Conservation (phyloP, 228 moss, liverwort and hornwort genomes). For the Sphagnum fallax region DNA sequence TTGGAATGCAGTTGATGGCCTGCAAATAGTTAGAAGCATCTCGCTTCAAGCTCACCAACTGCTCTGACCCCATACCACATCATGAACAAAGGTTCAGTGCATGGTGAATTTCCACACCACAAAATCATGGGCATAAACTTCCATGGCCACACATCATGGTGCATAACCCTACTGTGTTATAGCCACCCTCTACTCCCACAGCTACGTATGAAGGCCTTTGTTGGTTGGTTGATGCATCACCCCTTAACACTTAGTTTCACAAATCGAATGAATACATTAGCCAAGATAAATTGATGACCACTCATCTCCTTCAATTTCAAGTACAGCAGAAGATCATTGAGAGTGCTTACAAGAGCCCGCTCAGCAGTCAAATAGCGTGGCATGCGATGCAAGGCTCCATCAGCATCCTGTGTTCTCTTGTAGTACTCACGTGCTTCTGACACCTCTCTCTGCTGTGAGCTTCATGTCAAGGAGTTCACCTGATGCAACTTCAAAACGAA, state of each 20-base stretch:
- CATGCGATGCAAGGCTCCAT: conserved; percentile 59
- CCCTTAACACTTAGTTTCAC: too few relatives aligned
- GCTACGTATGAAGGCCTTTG: too few relatives aligned
- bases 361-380: conserved; percentile 85
- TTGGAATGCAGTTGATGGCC: conserved; percentile 84
- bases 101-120: too few relatives aligned
- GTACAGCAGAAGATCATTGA: too few relatives aligned
- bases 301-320: too few relatives aligned
- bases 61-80: conserved; percentile 10
- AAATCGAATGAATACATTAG: too few relatives aligned
- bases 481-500: neutral
- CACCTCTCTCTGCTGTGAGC: conserved; percentile 78
- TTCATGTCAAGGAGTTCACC: conserved; percentile 35
- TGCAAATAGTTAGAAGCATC: conserved; percentile 71
- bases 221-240: too few relatives aligned
- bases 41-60: conserved; percentile 78
- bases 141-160: too few relatives aligned
- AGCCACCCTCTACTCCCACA: too few relatives aligned
- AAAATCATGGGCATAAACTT: too few relatives aligned
- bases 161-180: too few relatives aligned
- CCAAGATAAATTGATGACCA: too few relatives aligned
- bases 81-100: neutral
- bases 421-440: conserved; percentile 77
- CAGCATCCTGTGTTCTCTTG: conserved; percentile 55
- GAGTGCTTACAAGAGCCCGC: conserved; percentile 70